Evolutionary conservation across 108 stramenopile genomes (phyloP).

Genomic region (Aurantiochytrium sp.): DNA sequence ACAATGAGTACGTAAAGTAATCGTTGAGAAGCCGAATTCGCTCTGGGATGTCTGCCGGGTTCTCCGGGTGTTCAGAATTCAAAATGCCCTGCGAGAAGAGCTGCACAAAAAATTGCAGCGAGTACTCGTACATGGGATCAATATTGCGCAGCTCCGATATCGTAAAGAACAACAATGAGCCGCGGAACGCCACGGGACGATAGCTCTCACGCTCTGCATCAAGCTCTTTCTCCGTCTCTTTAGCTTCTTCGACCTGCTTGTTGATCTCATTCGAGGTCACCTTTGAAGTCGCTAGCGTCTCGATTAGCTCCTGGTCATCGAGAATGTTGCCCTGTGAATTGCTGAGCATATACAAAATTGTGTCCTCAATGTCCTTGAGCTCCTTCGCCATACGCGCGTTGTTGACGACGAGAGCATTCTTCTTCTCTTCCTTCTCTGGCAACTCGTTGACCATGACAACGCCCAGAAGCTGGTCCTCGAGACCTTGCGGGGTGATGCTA

Average conservation of each 20-base stretch:
- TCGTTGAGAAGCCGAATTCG: slow-evolving; percentile 44
- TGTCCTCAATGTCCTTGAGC: slow-evolving; percentile 52
- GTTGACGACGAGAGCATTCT: slow-evolving; percentile 39
- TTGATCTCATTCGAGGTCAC: slow-evolving; percentile 50
- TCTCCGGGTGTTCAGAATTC: slow-evolving; percentile 28
- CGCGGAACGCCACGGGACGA: slow-evolving; percentile 55
- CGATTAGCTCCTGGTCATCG: slow-evolving; percentile 57
- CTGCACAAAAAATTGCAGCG: slow-evolving; percentile 47
- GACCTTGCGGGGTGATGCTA: slow-evolving; percentile 53
- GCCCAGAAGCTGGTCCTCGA: slow-evolving; percentile 63
- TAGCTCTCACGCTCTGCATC: slow-evolving; percentile 48
- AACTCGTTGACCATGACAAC: slow-evolving; percentile 49
- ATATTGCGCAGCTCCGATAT: slow-evolving; percentile 48
- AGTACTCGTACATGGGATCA: slow-evolving; percentile 68
- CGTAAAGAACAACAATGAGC: slow-evolving; percentile 53
- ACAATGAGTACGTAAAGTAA: slow-evolving; percentile 51
- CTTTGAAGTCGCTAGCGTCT: slow-evolving; percentile 58
- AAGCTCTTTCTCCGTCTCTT: slow-evolving; percentile 53
- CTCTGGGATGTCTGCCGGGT: slow-evolving; percentile 33
- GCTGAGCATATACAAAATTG: slow-evolving; percentile 44
- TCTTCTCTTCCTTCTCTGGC: slow-evolving; percentile 37
- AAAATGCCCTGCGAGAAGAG: slow-evolving; percentile 43
- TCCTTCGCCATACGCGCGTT: slow-evolving; percentile 58
- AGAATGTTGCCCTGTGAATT: slow-evolving; percentile 55
- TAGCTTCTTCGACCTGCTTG: slow-evolving; percentile 50